Conservation (phyloP, 2,329 filamentous ascomycete genomes). For the Ilyonectria robusta region DNA sequence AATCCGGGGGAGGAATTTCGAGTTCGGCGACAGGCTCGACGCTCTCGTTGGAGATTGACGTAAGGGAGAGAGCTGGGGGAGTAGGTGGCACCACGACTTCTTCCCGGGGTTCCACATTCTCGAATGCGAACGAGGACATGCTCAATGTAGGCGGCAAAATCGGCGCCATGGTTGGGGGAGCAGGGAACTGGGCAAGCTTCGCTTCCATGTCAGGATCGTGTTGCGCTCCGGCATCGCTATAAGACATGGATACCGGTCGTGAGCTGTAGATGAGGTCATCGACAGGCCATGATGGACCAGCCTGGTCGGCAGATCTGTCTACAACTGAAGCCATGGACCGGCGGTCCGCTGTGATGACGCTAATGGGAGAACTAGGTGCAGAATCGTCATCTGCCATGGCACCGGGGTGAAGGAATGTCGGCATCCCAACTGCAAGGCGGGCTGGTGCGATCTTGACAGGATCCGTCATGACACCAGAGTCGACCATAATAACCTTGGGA, state of each 20-base stretch:
- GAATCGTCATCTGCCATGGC: slow-evolving; percentile 37
- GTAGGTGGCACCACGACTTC: slow-evolving; percentile 52
- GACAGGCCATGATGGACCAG: slow-evolving; percentile 45
- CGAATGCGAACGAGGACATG: slow-evolving; percentile 61
- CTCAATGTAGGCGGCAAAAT: slow-evolving; percentile 55
- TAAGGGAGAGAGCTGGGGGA: slow-evolving; percentile 53
- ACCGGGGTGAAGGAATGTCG: slow-evolving; percentile 25
- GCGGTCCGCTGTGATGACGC: slow-evolving; percentile 50
- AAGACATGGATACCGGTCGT: slow-evolving; percentile 65
- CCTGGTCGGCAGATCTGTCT: slow-evolving; percentile 45
- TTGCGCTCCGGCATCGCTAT: slow-evolving; percentile 68
- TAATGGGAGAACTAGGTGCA: slow-evolving; percentile 42
- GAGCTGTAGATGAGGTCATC: slow-evolving; percentile 48
- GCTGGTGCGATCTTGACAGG: slow-evolving; percentile 59
- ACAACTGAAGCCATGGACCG: slow-evolving; percentile 61
- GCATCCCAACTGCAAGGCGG: slow-evolving; percentile 26
- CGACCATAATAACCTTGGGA: slow-evolving; percentile 70
- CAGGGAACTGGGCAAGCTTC: slow-evolving; percentile 68
- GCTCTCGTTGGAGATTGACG: slow-evolving; percentile 53
- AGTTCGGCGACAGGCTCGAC: slow-evolving; percentile 56
- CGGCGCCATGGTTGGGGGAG: slow-evolving; percentile 60
- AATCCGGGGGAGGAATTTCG: slow-evolving; percentile 42
- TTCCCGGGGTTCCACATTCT: slow-evolving; percentile 60
- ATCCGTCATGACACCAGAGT: slow-evolving; percentile 74
- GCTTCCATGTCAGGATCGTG: slow-evolving; percentile 65